phyloP scores from a whole-genome alignment of 2,329 filamentous ascomycete species.

The Colletotrichum caudatum region DNA sequence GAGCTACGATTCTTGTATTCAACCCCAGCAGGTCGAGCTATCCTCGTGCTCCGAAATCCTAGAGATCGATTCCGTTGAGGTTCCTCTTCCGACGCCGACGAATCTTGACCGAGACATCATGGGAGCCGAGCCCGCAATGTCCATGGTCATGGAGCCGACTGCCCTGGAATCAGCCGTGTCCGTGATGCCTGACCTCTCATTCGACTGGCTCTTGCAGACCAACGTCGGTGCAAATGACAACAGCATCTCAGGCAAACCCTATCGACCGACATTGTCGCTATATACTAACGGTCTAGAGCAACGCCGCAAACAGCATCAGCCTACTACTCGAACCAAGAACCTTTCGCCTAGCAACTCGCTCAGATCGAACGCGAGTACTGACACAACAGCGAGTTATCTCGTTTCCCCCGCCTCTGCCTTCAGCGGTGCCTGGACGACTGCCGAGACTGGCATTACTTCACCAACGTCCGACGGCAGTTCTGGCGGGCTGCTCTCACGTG shows the following conservation, averaged over 20 bases:
- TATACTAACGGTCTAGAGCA: conserved; percentile 53
- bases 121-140: not conserved
- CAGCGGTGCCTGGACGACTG: conserved; percentile 56
- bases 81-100: conserved; percentile 45
- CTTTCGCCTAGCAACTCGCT: conserved; percentile 63
- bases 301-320: conserved; percentile 46
- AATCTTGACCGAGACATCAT: not conserved
- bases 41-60: conserved; percentile 63
- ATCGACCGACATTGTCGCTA: conserved; percentile 55
- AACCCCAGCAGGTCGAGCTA: conserved; percentile 56
- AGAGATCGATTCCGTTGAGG: conserved; percentile 64
- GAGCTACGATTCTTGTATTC: conserved; percentile 58
- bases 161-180: conserved; percentile 7
- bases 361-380: conserved; percentile 57
- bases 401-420: conserved; percentile 63
- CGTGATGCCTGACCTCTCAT: conserved; percentile 31
- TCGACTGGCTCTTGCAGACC: conserved; percentile 31
- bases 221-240: conserved; percentile 41
- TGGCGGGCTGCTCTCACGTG: conserved; percentile 47
- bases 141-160: not conserved
- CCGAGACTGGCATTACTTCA: conserved; percentile 59
- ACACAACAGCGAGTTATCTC: conserved; percentile 54
- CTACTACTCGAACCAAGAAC: conserved; percentile 53
- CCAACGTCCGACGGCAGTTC: conserved; percentile 57
- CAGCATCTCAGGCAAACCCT: conserved; percentile 39